Evolutionary conservation across 768 basidiomycete species (phyloP).

Genomic region (Lepiota subincarnata): DNA sequence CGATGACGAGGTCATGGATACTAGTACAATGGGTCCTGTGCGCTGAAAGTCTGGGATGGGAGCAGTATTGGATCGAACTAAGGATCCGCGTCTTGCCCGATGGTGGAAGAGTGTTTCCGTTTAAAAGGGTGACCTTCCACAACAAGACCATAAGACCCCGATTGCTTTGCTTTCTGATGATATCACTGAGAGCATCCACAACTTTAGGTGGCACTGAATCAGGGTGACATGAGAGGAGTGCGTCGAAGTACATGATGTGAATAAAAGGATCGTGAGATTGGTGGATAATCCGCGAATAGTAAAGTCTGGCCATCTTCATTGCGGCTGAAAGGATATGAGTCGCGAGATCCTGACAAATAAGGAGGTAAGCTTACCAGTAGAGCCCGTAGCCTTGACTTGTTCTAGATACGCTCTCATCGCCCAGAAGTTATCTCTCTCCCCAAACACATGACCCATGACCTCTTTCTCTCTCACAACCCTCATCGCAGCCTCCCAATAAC

Average conservation of each 20-base stretch:
- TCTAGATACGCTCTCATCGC: slow-evolving; percentile 36
- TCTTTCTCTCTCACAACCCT: slow-evolving; percentile 44
- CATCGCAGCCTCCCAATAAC: slow-evolving; percentile 49
- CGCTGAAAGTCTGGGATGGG: neutral
- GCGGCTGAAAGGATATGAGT: neutral
- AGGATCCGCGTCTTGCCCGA: slow-evolving; percentile 30
- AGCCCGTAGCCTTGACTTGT: neutral
- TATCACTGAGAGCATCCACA: neutral
- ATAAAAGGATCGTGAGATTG: slow-evolving; percentile 31
- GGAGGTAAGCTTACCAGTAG: slow-evolving; percentile 7
- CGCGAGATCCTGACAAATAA: neutral
- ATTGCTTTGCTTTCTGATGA: slow-evolving; percentile 20
- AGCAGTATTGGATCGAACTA: slow-evolving; percentile 30
- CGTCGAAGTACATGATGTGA: slow-evolving; percentile 44
- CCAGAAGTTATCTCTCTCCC: slow-evolving; percentile 58
- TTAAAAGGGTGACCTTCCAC: slow-evolving; percentile 32
- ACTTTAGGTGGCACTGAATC: neutral
- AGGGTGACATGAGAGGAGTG: slow-evolving; percentile 24
- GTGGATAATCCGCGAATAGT: slow-evolving; percentile 37
- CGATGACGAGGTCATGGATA: neutral
- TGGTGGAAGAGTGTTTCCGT: slow-evolving; percentile 21
- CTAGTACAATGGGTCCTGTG: neutral
- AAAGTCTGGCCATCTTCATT: slow-evolving; percentile 30
- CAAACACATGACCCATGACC: slow-evolving; percentile 26
- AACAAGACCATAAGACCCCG: slow-evolving; percentile 27